Evolutionary conservation across 202 grass and related monocot species (phyloP), one percentile per base, ranked within the genome.

Genomic region (Schoenoplectus tabernaemontani): DNA sequence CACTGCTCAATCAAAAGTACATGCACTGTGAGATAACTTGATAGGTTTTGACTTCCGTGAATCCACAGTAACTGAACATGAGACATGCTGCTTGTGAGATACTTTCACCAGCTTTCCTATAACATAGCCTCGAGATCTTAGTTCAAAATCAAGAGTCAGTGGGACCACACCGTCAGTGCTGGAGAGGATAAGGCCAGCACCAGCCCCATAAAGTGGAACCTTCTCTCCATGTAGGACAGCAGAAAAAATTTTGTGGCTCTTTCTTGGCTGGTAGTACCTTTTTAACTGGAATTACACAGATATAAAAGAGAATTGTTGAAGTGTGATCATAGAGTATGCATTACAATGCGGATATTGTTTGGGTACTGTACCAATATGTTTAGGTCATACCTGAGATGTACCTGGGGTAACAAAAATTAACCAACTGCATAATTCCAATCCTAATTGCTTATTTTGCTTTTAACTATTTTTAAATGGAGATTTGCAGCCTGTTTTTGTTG

Each of bases 91-190:
- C 1, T 48, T 50, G 79, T 97, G 93, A 57, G 83, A 86, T 66
- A 97, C 93, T 78, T 80, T 88, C 11, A 97, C 90, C 46, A 97
- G 83, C 81, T 81, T 89, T 9, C 90, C 90, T 4, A 93, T 91
- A 50, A 93, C 93, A 62, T 91, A 86, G 30, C 93, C 93, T 63
- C 81, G 82, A 7, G 83, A 77, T 56, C 12, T 86, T 20, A 97
- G 59, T 0, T 63, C 73, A 42, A 97, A 59, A 34, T 90, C 59
- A 4, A 97, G 79, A 22, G 76, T 91, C 42, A 93, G 70, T 12
- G 88, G 88, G 71, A 90, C 89, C 13, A 28, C 65, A 23, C 73
- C 73, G 9, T 79, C 84, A 3, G 59, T 53, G 53, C 12, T 84
- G 9, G 90, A 67, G 76, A 86, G 46, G 32, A 30, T 50, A 46